Base-by-base conservation (phyloP, 2,329 filamentous ascomycete genomes). In the Cadophora gregata region DNA sequence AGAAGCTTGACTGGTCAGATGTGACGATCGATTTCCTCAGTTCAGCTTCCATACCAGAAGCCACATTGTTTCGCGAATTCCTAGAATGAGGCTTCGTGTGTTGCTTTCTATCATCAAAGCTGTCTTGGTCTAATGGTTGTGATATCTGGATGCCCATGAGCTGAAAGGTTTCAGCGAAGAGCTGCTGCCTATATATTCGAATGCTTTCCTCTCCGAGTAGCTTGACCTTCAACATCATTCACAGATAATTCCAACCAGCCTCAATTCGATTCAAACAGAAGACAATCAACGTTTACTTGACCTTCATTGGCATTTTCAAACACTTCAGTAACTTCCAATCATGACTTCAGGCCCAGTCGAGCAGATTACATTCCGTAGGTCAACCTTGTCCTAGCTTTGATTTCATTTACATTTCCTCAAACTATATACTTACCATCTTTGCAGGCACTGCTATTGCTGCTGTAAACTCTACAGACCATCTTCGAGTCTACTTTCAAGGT, bases 401-500 rank as follows among this genome's bases (percentile, higher is more conserved):
- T n/a, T n/a, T n/a, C 25, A 19, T 29, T 27, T 31, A 3, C 2
- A 2, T 19, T 1, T 3, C 5, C 31, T 19, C 7, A 8, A 16
- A 31, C 7, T 29, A 4, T 19, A 31, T 31, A 19, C 50, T 53
- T 10, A 53, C 5, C 5, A 53, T 29, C 12, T 27, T 21, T 1
- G 42, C 45, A 62, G 60, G 63, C 14, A 60, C 56, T 16, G 29
- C 63, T 9, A 51, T 65, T n/a, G 63, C 50, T 6, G 63, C 63
- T 8, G 55, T 42, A 3, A 65, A 65, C 24, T 42, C 47, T n/a
- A 25, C 24, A 2, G 33, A 47, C 36, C 55, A 60, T 33, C 55
- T 65, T 21, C 63, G 63, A 8, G 63, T 65, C 14, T 65, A 65
- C 47, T 65, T 33, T 27, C 63, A 65, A 48, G 56, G 42, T 31